phyloP scores from a whole-genome alignment of 768 basidiomycete genomes.

The Clavulina sp. region DNA sequence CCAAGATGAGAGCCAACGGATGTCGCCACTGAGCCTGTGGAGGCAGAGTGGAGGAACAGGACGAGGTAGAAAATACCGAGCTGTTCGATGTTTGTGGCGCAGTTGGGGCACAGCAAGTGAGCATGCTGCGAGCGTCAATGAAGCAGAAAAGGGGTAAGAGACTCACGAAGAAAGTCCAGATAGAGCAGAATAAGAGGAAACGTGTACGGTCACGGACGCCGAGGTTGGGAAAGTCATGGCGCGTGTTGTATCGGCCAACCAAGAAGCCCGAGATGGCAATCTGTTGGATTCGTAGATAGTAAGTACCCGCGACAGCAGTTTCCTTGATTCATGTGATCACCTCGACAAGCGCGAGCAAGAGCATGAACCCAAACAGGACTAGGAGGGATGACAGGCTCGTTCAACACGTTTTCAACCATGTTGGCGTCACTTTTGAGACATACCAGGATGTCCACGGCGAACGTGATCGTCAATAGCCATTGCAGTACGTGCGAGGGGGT shows the following conservation, averaged over 20 bases:
- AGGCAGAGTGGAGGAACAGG: slow-evolving; percentile 35
- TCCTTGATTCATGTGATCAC: slow-evolving; percentile 19
- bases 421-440: slow-evolving; percentile 12
- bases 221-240: slow-evolving; percentile 32
- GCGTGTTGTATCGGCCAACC: slow-evolving; percentile 37
- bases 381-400: slow-evolving; percentile 2
- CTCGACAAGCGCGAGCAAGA: slow-evolving; percentile 50
- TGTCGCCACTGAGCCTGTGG: slow-evolving; percentile 31
- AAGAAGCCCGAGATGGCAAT: slow-evolving; percentile 60
- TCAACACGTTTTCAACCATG: neutral
- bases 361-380: slow-evolving; percentile 37
- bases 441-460: slow-evolving; percentile 39
- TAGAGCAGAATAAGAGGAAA: slow-evolving; percentile 51
- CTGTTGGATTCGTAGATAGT: slow-evolving; percentile 19
- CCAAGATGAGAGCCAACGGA: slow-evolving; percentile 46
- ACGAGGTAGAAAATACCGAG: slow-evolving; percentile 26
- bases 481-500: too few species aligned
- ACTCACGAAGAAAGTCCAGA: slow-evolving; percentile 49
- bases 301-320: neutral
- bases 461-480: slow-evolving; percentile 21
- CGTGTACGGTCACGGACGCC: slow-evolving; percentile 43
- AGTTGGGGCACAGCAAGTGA: too few species aligned
- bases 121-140: neutral
- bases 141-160: neutral
- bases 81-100: neutral